Evolutionary conservation across 2,329 filamentous ascomycete genomes (phyloP).

Genomic region (Ophiosphaerella korrae): DNA sequence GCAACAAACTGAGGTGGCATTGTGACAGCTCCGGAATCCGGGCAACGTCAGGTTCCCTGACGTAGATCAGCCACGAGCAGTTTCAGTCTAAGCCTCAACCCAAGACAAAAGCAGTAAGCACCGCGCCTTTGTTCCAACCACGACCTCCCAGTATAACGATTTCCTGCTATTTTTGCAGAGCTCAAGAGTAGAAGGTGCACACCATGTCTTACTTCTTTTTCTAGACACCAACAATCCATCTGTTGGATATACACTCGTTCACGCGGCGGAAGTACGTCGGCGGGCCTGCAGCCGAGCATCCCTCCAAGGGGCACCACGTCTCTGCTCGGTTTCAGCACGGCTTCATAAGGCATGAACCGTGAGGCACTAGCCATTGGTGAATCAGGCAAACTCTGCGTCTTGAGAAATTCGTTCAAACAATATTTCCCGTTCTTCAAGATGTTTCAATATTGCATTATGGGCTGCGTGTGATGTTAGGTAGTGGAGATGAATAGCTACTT

Average conservation of each 20-base stretch:
- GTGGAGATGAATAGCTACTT: no score
- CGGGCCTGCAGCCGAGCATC: no score
- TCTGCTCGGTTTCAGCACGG: slow-evolving; percentile 27
- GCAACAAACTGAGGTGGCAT: slow-evolving; percentile 13
- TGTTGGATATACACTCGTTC: no score
- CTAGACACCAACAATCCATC: no score
- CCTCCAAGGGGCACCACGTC: slow-evolving; percentile 23
- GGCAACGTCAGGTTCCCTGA: slow-evolving; percentile 11
- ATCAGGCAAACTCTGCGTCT: not conserved
- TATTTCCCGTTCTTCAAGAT: no score
- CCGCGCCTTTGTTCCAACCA: not conserved
- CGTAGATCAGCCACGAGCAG: slow-evolving; percentile 24
- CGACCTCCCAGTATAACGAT: not conserved
- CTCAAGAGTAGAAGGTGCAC: no score
- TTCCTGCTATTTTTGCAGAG: no score
- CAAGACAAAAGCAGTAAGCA: slow-evolving; percentile 10
- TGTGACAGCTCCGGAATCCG: slow-evolving; percentile 21
- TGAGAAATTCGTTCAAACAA: slow-evolving; percentile 5
- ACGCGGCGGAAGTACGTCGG: no score
- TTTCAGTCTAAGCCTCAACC: slow-evolving; percentile 19
- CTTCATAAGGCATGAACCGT: slow-evolving; percentile 14
- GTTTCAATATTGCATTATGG: not conserved
- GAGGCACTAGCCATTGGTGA: slow-evolving; percentile 7
- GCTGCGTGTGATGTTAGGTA: no score
- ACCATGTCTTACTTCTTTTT: no score